Evolutionary conservation across 805 yeast genomes (phyloP), one percentile per base, ranked within the genome.

Genomic region (Priceomyces fermenticarens): DNA sequence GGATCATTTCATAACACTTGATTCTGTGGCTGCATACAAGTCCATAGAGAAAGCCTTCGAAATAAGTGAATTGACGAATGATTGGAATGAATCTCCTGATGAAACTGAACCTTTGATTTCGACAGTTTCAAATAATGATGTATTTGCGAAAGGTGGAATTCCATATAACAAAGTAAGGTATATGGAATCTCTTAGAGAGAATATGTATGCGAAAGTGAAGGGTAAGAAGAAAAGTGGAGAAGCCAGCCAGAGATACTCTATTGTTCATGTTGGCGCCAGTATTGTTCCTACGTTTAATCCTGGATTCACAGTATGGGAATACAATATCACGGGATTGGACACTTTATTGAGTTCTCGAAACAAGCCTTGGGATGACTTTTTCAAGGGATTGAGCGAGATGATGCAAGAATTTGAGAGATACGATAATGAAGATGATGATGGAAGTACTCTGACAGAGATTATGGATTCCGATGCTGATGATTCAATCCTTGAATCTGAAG

Each of bases 211-310:
- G 7, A 66, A 57, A 10, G 58, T 82, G 36, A 74, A 77, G 52
- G 68, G 75, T 1, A 58, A 60, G 16, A 61, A 57, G 41, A 73
- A 72, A 41, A 59, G 72, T 1, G 73, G 85, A 3, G 44, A 44
- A 0, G 35, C 58, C 35, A 70, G 72, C 27, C 84, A 83, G 47
- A 64, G 89, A 32, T 88, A 85, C 55, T 70, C 88, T 0, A 67
- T 88, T 38, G 81, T 84, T 0, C 85, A 80, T 53, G 78, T 88
- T 11, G 73, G 81, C 2, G 81, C 89, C 1, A 83, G 90, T 41
- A 79, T 88, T 10, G 78, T 88, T 10, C 96, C 96, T 3, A 88
- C 95, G 0, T 88, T 82, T 63, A 86, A 85, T 49, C 89, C 96
- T 4, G 87, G 89, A 4, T 55, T 88, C 45, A 70, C 96, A 47